Percentiles rank a stretch among this genome's conserved stretches.
These are phyloP conservation scores for Haemoproteus tartakovskyi DNA, from an alignment of 169 alveolate genomes.

Conservation along the genomic window DNA sequence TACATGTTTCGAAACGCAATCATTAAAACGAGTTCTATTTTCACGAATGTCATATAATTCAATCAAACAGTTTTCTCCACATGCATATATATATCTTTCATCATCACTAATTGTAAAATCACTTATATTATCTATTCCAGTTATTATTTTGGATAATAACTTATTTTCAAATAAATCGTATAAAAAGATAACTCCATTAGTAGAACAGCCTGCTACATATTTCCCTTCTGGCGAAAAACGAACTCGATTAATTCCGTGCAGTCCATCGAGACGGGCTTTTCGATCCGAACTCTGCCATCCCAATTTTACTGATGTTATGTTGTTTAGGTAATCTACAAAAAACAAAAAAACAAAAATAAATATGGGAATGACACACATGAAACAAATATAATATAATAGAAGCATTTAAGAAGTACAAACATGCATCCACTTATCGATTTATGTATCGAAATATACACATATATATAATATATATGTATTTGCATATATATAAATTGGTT, in stretches of 20 bases:
- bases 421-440: not conserved
- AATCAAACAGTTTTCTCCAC: constrained; percentile 52
- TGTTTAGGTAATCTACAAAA: constrained; percentile 16
- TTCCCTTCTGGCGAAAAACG: constrained; percentile 66
- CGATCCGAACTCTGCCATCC: not conserved
- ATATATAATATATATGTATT: too few species aligned
- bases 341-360: not conserved
- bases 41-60: constrained; percentile 48
- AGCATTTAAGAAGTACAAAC: not conserved
- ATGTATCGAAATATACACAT: not conserved
- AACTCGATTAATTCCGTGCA: constrained; percentile 46
- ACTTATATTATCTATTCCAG: constrained; percentile 36
- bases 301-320: constrained; percentile 8
- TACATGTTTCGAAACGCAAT: constrained; percentile 21
- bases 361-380: not conserved
- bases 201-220: constrained; percentile 61
- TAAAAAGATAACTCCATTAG: constrained; percentile 47
- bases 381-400: too few species aligned
- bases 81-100: constrained; percentile 61
- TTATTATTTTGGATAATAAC: constrained; percentile 25
- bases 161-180: constrained; percentile 61
- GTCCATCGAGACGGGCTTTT: constrained; percentile 22
- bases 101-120: constrained; percentile 56
- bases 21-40: constrained; percentile 12
- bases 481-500: too few species aligned